Base-by-base conservation (phyloP, 1,284 basidiomycete species). In the Chalciporus sp. region DNA sequence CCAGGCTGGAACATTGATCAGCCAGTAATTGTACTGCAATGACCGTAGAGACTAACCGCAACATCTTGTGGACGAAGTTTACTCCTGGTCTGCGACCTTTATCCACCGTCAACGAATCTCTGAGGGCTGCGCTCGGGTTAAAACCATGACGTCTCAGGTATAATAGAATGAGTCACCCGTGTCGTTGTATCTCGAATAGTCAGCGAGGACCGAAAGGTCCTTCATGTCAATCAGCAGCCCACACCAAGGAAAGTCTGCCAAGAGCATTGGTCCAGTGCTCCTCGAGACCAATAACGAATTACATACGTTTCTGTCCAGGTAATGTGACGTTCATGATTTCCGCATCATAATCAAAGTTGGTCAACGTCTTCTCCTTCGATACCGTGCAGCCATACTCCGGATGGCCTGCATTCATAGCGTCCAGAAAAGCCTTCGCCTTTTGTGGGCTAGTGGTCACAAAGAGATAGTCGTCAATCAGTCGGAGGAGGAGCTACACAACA, bases 381-480 rank as follows among this genome's bases (percentile, higher is more conserved):
- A 99, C 89, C 65, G 85, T 90, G 61, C 95, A 98, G 0, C 97
- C 96, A 64, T 98, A 98, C 63, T 94, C 90, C 1, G 90, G 90
- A 61, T 95, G 92, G 1, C 94, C 95, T 65, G 79, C 63, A n/a
- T 82, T 76, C 92, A 99, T 97, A 58, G 80, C 80, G 7, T 80
- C 70, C 42, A 98, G 74, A 70, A 98, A 98, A 0, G 72, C 74
- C 33, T 68, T 75, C 0, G 96, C 97, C 57, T 83, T 80, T 2
- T 60, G 49, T 1, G 75, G 74, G 56, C 81, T 81, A 1, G 92
- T 89, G 4, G 94, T 94, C 51, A 99, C 77, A 61, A 92, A 89
- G 23, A 99, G 74, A 65, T 98, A 99, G 69, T 99, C 97, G 65
- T 99, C 97, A 23, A 96, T 88, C 58, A 95, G 82, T 48, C 97